Percentiles rank a stretch among this genome's conserved stretches.
phyloP scores from a whole-genome alignment of 768 basidiomycete genomes.

The Mrakia blollopis region DNA sequence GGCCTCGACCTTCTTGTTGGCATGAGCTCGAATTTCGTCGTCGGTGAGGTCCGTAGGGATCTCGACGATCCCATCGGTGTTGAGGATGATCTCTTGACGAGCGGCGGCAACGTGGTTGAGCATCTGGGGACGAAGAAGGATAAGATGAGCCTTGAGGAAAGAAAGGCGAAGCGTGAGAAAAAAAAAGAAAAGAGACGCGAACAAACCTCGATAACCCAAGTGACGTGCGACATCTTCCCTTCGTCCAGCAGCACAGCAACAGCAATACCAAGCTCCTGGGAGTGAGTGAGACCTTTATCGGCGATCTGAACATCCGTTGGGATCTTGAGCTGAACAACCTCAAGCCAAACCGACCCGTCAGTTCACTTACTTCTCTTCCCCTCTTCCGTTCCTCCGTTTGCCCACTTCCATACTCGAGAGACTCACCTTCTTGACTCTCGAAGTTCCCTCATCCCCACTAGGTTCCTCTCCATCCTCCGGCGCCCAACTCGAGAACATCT shows the following conservation, averaged over 20 bases:
- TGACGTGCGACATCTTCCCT: slow-evolving; percentile 60
- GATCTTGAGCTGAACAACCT: slow-evolving; percentile 36
- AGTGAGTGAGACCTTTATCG: slow-evolving; percentile 67
- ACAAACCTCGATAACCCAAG: slow-evolving; percentile 76
- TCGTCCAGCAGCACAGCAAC: slow-evolving; percentile 67
- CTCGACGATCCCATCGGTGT: slow-evolving; percentile 40
- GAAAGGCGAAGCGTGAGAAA: neutral
- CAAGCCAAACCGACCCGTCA: neutral
- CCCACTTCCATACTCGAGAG: no score
- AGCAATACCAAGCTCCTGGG: slow-evolving; percentile 81
- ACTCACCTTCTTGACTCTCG: slow-evolving; percentile 26
- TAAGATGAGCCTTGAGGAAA: neutral
- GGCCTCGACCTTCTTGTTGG: slow-evolving; percentile 36
- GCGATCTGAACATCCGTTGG: slow-evolving; percentile 67
- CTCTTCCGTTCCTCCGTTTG: no score
- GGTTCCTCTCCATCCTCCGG: slow-evolving; percentile 43
- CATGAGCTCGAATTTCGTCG: slow-evolving; percentile 35
- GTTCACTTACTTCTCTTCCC: no score
- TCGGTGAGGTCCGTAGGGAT: slow-evolving; percentile 34
- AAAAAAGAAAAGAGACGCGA: slow-evolving; percentile 16
- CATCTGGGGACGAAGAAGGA: neutral
- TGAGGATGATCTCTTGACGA: slow-evolving; percentile 44
- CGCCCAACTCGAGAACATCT: slow-evolving; percentile 73
- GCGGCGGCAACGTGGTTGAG: slow-evolving; percentile 39
- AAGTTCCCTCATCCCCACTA: slow-evolving; percentile 18